These are phyloP conservation scores for Aspergillus neoniger DNA, from an alignment of 2,329 filamentous ascomycete genomes.

Conservation along the genomic window DNA sequence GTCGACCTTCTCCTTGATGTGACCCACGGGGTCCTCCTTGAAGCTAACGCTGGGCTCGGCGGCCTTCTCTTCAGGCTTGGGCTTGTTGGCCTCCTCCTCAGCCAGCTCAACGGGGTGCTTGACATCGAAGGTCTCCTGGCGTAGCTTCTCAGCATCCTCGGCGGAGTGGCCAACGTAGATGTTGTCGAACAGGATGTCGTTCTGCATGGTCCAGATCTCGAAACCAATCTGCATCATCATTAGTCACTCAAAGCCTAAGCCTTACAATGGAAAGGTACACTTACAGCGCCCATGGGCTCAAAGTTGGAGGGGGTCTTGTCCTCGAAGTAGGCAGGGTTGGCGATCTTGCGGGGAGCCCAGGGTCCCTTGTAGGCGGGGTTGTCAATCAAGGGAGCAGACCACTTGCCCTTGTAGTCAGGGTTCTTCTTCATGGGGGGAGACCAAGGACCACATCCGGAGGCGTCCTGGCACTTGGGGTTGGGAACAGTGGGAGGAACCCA, in stretches of 20 bases:
- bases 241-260: not conserved
- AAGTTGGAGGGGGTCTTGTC: constrained; percentile 96
- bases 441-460: constrained; percentile 92
- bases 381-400: constrained; percentile 87
- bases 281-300: constrained; percentile 95
- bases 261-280: constrained; percentile 41
- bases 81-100: constrained; percentile 75
- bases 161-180: constrained; percentile 99
- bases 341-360: constrained; percentile 93
- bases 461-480: constrained; percentile 95
- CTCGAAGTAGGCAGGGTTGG: constrained; percentile 95
- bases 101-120: constrained; percentile 84
- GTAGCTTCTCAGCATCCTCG: constrained; percentile 86
- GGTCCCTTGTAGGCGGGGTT: constrained; percentile 98
- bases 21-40: constrained; percentile 84
- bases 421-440: constrained; percentile 89
- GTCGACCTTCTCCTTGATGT: constrained; percentile 88
- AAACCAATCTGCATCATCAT: constrained; percentile 73
- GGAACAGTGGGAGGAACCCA: constrained; percentile 87
- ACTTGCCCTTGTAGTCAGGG: constrained; percentile 98
- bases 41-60: constrained; percentile 76
- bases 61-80: constrained; percentile 72
- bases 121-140: constrained; percentile 83
- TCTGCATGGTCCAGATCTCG: constrained; percentile 99
- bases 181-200: constrained; percentile 98